These are phyloP conservation scores for Lippia alba DNA, from an alignment of 305 asterid species.

Conservation along the genomic window DNA sequence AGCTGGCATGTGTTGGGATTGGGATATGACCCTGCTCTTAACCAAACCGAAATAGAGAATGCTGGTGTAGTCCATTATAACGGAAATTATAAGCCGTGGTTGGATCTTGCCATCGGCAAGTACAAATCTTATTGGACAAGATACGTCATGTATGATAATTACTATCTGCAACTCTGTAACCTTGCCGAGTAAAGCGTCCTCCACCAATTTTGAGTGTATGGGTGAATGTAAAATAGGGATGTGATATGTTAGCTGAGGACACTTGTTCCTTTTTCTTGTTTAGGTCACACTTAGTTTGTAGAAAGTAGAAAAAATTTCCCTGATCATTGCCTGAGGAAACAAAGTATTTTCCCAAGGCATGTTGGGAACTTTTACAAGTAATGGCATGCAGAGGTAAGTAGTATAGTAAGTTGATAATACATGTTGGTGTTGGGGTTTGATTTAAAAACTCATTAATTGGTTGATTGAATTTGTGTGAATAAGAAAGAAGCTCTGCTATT, in stretches of 20 bases:
- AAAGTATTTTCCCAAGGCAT: not conserved
- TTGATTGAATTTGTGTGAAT: not conserved
- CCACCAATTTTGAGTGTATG: not conserved
- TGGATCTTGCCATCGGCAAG: constrained; percentile 92
- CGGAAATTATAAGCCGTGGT: constrained; percentile 97
- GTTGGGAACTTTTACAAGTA: not conserved
- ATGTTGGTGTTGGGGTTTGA: no score
- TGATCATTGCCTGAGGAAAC: not conserved
- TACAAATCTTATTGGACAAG: constrained; percentile 88
- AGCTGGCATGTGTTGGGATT: constrained; percentile 95
- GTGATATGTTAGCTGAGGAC: not conserved
- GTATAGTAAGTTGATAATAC: not conserved
- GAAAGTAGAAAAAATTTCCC: not conserved
- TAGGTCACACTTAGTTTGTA: not conserved
- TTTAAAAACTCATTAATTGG: not conserved
- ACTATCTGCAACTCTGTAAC: constrained; percentile 67
- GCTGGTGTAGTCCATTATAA: constrained; percentile 95
- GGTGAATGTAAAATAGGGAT: not conserved
- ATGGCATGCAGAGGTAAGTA: not conserved
- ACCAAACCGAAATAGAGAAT: constrained; percentile 79
- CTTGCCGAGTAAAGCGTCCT: constrained; percentile 42
- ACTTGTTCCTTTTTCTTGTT: not conserved
- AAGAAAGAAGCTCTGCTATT: no score
- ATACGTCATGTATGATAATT: constrained; percentile 70
- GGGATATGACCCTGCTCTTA: constrained; percentile 97